Evolutionary conservation across 1,284 basidiomycete genomes (phyloP).

Genomic region (Boletus smithii): DNA sequence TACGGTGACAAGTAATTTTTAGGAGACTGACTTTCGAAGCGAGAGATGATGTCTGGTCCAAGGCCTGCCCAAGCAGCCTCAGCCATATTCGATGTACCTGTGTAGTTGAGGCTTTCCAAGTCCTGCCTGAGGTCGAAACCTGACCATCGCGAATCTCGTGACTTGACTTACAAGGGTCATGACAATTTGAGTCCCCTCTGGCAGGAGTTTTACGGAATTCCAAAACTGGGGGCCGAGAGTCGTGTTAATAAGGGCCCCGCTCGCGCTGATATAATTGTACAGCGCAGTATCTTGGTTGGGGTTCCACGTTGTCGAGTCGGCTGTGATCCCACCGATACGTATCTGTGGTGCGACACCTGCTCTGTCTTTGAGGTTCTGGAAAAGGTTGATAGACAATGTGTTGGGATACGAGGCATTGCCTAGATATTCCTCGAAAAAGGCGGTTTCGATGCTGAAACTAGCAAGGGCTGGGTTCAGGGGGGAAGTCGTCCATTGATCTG

Average conservation of each 20-base stretch:
- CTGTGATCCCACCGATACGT: slow-evolving; percentile 50
- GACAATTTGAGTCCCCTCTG: slow-evolving; percentile 43
- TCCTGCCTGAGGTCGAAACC: slow-evolving; percentile 30
- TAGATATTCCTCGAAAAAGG: slow-evolving; percentile 46
- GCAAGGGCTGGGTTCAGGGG: slow-evolving; percentile 41
- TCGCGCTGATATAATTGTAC: slow-evolving; percentile 43
- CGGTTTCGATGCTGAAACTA: slow-evolving; percentile 53
- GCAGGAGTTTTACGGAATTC: slow-evolving; percentile 43
- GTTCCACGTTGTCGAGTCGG: slow-evolving; percentile 50
- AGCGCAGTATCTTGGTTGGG: slow-evolving; percentile 37
- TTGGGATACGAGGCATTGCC: slow-evolving; percentile 45
- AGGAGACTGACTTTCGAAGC: slow-evolving; percentile 44
- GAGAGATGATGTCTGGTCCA: slow-evolving; percentile 36
- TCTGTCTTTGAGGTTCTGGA: slow-evolving; percentile 43
- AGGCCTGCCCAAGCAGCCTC: slow-evolving; percentile 40
- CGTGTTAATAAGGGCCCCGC: slow-evolving; percentile 44
- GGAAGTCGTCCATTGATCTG: slow-evolving; percentile 40
- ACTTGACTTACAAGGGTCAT: slow-evolving; percentile 39
- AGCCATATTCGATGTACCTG: slow-evolving; percentile 43
- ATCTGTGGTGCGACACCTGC: slow-evolving; percentile 45
- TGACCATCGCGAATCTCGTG: not conserved
- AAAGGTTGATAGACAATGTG: slow-evolving; percentile 39
- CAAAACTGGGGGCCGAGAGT: slow-evolving; percentile 50
- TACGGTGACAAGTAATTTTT: not conserved
- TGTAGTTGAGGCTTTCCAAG: slow-evolving; percentile 41